A percentile compares a stretch with the other conserved stretches of the same genome.
Conservation (phyloP, 306 rosid genomes). For the Pyrus communis region DNA sequence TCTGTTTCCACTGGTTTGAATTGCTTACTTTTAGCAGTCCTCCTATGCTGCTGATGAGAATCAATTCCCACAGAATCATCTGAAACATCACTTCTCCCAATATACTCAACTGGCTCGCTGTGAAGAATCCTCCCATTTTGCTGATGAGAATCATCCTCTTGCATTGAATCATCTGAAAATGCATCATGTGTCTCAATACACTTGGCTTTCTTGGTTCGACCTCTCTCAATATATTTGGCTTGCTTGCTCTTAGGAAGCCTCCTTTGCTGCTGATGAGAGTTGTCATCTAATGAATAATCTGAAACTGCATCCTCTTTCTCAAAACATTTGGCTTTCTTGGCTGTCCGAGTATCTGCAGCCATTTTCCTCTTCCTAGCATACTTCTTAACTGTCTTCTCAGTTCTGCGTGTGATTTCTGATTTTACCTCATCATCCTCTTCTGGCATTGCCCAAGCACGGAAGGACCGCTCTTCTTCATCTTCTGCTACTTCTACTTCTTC, state of each 20-base stretch:
- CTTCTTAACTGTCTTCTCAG: conserved; percentile 36
- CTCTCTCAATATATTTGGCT: conserved; percentile 18
- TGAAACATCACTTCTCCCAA: conserved; percentile 22
- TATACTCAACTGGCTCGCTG: conserved; percentile 11
- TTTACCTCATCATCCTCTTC: conserved; percentile 51
- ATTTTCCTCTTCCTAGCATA: conserved; percentile 70
- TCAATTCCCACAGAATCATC: conserved; percentile 26
- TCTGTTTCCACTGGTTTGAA: conserved; percentile 20
- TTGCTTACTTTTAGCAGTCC: conserved; percentile 27
- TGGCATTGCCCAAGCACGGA: conserved; percentile 37
- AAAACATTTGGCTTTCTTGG: conserved; percentile 45
- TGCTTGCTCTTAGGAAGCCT: conserved; percentile 26
- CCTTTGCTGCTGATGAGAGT: conserved; percentile 21
- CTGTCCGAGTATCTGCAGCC: conserved; percentile 24
- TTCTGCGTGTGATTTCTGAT: conserved; percentile 33
- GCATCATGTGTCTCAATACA: conserved; percentile 19
- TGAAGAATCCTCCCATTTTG: conserved; percentile 12
- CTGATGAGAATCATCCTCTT: conserved; percentile 14
- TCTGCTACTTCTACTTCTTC: conserved; percentile 40
- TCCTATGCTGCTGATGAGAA: conserved; percentile 16
- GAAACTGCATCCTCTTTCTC: conserved; percentile 29
- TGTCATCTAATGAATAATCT: conserved; percentile 26
- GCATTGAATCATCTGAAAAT: conserved; percentile 32
- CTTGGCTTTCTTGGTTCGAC: conserved; percentile 19
- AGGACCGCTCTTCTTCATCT: conserved; percentile 33